Evolutionary conservation across 495 filamentous ascomycete genomes (phyloP).

Genomic region (Glarea lozoyensis): DNA sequence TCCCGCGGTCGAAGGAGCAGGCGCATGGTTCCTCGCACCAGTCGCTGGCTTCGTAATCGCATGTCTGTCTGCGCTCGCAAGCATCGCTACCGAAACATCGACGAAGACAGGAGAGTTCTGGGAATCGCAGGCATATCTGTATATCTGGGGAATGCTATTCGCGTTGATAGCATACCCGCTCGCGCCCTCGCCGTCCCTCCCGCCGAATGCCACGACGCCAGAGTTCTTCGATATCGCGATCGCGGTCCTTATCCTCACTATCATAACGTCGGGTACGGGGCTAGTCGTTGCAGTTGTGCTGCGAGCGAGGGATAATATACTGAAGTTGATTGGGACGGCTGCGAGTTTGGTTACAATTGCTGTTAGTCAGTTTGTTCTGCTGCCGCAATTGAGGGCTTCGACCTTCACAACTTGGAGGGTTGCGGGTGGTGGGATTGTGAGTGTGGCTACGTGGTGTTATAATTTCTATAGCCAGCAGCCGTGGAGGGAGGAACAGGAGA

Average conservation of each 20-base stretch:
- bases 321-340: conserved; percentile 10
- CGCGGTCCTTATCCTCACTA: neutral
- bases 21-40: conserved; percentile 5
- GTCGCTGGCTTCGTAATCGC: conserved; percentile 11
- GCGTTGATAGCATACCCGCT: conserved; percentile 7
- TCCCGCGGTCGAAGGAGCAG: neutral
- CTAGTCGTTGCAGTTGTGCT: conserved; percentile 10
- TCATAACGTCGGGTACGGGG: conserved; percentile 5
- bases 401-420: conserved; percentile 9
- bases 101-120: conserved; percentile 10
- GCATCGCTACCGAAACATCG: conserved; percentile 6
- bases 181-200: neutral
- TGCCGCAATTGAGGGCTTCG: conserved; percentile 5
- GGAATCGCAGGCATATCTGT: conserved; percentile 11
- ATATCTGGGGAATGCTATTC: conserved; percentile 11
- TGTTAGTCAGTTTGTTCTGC: conserved; percentile 4
- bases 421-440: conserved; percentile 7
- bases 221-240: neutral
- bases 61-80: conserved; percentile 9
- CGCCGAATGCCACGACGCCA: neutral
- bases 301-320: conserved; percentile 8
- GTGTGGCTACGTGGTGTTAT: conserved; percentile 7
- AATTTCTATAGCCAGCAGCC: conserved; percentile 10
- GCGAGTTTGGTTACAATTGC: conserved; percentile 6
- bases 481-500: conserved; percentile 1